Base-by-base conservation (phyloP, 176 grass and related monocot species). In the Ananas comosus region DNA sequence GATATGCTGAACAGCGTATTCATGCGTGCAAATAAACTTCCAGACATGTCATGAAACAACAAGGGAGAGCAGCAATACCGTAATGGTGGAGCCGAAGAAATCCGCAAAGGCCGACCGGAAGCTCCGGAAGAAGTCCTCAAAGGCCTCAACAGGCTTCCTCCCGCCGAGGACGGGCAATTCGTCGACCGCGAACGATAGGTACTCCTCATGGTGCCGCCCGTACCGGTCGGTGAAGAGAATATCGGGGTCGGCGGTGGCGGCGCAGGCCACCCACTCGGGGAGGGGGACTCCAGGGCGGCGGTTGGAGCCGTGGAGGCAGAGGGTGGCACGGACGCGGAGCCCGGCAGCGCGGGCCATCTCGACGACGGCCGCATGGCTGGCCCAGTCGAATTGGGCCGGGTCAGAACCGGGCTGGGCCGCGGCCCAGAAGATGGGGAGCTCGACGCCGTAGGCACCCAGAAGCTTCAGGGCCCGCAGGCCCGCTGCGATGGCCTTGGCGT, bases 371-470 rank as follows among this genome's bases (percentile, higher is more conserved):
- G 66, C 25, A 70, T 92, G 85, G 12, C 75, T 77, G 10, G 81
- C 80, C 89, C 86, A 92, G 59, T 48, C 29, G 76, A 88, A 87
- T 52, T 76, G 4, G 3, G 88, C 81, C 9, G 73, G 65, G 33
- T 42, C 33, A 12, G 86, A 83, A 27, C 81, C 65, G 2, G 82
- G 82, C 80, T 92, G 85, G 49, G 22, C 81, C 63, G 89, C 83
- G 3, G 86, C 78, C 93, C 93, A 96, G 53, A 80, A 96, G 50
- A 92, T 76, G 1, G 89, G 93, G 49, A 96, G 76, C 64, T 96
- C 93, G n/a, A 92, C 93, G 66, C 93, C 93, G 27, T 83, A 65
- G 13, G 70, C 93, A 28, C 89, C 88, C 3, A 92, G 81, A 50
- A 96, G 89, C 51, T 86, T 70, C 0, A 96, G 76, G 11, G 93